phyloP scores from a whole-genome alignment of 176 grass and related monocot species.

The Rhynchospora tenuis region DNA sequence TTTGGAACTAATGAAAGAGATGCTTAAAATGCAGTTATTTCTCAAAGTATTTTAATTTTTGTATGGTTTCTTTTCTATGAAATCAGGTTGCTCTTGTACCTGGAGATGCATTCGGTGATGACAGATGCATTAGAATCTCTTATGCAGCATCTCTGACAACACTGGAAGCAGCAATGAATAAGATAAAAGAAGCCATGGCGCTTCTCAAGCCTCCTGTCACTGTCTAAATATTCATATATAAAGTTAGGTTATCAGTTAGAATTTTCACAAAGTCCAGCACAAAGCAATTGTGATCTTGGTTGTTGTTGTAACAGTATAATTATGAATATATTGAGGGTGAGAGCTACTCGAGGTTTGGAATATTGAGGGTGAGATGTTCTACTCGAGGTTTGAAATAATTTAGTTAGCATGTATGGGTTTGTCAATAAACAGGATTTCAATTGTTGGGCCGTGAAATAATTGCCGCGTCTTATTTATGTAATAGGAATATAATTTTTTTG shows the following conservation, averaged over 20 bases:
- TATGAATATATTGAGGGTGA: neutral
- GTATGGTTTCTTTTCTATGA: neutral
- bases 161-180: conserved; percentile 54
- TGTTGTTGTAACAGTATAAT: neutral
- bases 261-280: neutral
- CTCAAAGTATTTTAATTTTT: neutral
- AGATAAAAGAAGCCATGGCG: conserved; percentile 77
- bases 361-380: neutral
- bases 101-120: conserved; percentile 84
- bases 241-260: neutral
- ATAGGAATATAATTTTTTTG: neutral
- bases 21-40: neutral
- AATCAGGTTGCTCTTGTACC: conserved; percentile 80
- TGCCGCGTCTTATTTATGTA: neutral
- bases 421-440: neutral
- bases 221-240: conserved; percentile 26
- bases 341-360: conserved; percentile 1
- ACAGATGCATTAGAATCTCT: conserved; percentile 75
- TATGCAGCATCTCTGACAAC: conserved; percentile 76
- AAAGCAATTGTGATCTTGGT: neutral
- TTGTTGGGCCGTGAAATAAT: conserved; percentile 1
- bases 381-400: conserved; percentile 13
- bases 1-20: neutral
- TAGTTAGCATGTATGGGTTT: neutral
- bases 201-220: conserved; percentile 50